Percentiles rank a stretch among this genome's conserved stretches.
Conservation (phyloP, 108 stramenopile genomes). For the Bacterosira constricta region DNA sequence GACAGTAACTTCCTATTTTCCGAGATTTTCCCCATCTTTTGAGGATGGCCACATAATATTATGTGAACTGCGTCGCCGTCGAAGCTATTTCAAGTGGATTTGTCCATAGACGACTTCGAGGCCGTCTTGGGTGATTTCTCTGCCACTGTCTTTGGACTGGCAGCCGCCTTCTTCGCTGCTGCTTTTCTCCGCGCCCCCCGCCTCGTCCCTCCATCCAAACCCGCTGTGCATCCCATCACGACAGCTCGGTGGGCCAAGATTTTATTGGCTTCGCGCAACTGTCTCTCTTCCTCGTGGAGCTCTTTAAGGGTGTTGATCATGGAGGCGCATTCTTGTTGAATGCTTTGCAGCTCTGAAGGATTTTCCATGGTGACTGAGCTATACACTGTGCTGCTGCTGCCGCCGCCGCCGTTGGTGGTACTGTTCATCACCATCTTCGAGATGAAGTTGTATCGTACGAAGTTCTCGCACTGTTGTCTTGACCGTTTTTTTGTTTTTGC, state of each 20-base stretch:
- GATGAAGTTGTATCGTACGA: too few species aligned
- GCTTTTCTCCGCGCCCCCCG: constrained; percentile 11
- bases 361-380: too few species aligned
- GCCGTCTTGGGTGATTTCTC: too few species aligned
- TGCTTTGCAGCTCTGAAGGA: constrained; percentile 23
- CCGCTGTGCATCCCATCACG: constrained; percentile 23
- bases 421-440: too few species aligned
- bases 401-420: too few species aligned
- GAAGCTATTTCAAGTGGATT: neutral
- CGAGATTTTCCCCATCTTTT: neutral
- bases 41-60: too few species aligned
- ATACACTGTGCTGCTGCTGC: too few species aligned
- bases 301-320: constrained; percentile 24
- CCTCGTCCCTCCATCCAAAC: constrained; percentile 16
- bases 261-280: constrained; percentile 21
- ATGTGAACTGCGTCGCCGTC: neutral
- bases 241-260: constrained; percentile 34
- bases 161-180: neutral
- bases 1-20: neutral
- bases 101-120: too few species aligned
- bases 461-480: too few species aligned
- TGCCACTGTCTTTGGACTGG: too few species aligned
- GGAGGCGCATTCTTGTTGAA: constrained; percentile 27
- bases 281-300: constrained; percentile 32
- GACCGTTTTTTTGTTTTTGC: too few species aligned